Evolutionary conservation across 768 basidiomycete species (phyloP).

Genomic region (Suillus americanus): DNA sequence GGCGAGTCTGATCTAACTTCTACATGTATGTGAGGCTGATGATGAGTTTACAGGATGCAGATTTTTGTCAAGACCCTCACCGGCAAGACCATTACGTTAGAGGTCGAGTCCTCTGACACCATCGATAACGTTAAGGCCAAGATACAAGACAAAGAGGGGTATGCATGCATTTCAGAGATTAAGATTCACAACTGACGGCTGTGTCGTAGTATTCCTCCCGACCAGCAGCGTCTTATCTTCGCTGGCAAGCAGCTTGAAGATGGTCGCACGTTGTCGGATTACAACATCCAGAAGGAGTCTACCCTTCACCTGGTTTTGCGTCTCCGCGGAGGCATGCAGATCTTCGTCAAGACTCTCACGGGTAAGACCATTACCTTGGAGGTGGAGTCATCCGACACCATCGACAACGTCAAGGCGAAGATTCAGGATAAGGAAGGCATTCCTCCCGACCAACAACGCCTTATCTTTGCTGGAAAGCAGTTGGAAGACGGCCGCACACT

Average conservation of each 20-base stretch:
- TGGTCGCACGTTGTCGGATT: constrained; percentile 85
- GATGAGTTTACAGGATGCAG: constrained; percentile 53
- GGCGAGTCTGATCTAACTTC: not conserved
- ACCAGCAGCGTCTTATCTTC: constrained; percentile 95
- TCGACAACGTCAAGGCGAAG: constrained; percentile 88
- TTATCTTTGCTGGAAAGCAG: constrained; percentile 93
- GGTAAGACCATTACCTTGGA: constrained; percentile 93
- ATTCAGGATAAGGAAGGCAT: constrained; percentile 94
- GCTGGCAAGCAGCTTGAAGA: constrained; percentile 96
- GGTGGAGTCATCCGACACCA: constrained; percentile 84
- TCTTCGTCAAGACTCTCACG: constrained; percentile 80
- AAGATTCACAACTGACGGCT: not conserved
- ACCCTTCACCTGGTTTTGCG: constrained; percentile 87
- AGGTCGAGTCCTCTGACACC: constrained; percentile 78
- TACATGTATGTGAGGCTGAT: not conserved
- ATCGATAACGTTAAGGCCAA: constrained; percentile 83
- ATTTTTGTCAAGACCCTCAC: constrained; percentile 89
- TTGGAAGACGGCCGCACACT: constrained; percentile 89
- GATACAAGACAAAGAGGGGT: constrained; percentile 84
- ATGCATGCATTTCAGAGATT: constrained; percentile 16
- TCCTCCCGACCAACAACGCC: constrained; percentile 84
- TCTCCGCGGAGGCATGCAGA: constrained; percentile 90
- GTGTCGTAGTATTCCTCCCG: constrained; percentile 64
- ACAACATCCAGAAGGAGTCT: constrained; percentile 95
- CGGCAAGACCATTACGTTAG: constrained; percentile 89